Evolutionary conservation across 108 stramenopile species (phyloP).

Genomic region (Discostella stelligeroides): DNA sequence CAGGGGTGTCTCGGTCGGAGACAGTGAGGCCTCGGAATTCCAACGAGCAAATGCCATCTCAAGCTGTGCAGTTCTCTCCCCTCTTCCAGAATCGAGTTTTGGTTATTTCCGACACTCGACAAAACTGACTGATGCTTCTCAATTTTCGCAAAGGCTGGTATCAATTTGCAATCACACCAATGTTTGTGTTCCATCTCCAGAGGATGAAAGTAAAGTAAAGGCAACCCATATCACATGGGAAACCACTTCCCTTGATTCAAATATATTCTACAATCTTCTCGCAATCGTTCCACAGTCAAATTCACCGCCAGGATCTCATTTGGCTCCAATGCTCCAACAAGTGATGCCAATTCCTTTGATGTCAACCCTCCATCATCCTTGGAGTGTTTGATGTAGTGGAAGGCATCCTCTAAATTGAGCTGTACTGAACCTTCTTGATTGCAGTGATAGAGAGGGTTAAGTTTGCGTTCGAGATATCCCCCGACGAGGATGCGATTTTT

Average conservation of each 20-base stretch:
- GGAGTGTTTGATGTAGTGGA: conserved; percentile 40
- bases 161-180: too few species aligned
- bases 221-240: conserved; percentile 47
- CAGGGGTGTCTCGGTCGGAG: background rate
- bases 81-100: too few species aligned
- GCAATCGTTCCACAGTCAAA: conserved; percentile 38
- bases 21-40: background rate
- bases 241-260: conserved; percentile 42
- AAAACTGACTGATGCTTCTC: too few species aligned
- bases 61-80: too few species aligned
- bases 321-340: conserved; percentile 33
- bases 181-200: too few species aligned
- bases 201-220: too few species aligned
- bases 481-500: conserved; percentile 36
- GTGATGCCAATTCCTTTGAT: conserved; percentile 25
- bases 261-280: conserved; percentile 37
- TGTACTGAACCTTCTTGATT: conserved; percentile 10
- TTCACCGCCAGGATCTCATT: conserved; percentile 42
- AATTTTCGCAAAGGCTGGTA: too few species aligned
- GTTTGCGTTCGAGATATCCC: conserved; percentile 28
- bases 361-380: conserved; percentile 39
- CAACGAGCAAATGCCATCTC: too few species aligned
- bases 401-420: conserved; percentile 41
- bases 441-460: conserved; percentile 35
- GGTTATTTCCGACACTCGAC: too few species aligned